These are phyloP conservation scores for Boechera retrofracta DNA, from an alignment of 345 rosid species.

Conservation along the genomic window DNA sequence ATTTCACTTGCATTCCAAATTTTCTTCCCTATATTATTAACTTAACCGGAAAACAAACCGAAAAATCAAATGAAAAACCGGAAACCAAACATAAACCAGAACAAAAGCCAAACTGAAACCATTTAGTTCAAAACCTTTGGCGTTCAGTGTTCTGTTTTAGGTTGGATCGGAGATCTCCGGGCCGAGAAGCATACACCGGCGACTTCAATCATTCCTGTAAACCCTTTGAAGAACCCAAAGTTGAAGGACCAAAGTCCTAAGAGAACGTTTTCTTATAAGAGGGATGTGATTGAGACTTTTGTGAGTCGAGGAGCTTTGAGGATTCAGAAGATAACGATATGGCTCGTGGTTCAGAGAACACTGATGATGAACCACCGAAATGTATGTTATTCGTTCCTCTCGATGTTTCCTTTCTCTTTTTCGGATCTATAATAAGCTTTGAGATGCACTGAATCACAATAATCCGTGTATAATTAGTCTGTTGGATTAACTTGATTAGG, in stretches of 20 bases:
- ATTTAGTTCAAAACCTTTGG: not conserved
- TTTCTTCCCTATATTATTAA: not conserved
- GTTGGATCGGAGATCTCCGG: constrained; percentile 17
- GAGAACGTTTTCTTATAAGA: constrained; percentile 47
- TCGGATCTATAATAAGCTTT: not conserved
- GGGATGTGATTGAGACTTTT: constrained; percentile 48
- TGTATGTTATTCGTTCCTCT: constrained; percentile 56
- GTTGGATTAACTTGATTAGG: not conserved
- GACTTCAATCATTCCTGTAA: constrained; percentile 15
- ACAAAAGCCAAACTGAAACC: not conserved
- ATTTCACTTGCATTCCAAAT: not conserved
- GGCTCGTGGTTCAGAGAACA: constrained; percentile 44
- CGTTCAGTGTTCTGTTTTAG: not conserved
- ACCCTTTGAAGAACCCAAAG: constrained; percentile 48
- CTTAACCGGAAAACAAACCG: constrained; percentile 20
- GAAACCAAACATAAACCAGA: not conserved
- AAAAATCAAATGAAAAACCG: not conserved
- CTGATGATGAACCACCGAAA: constrained; percentile 40
- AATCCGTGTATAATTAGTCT: not conserved
- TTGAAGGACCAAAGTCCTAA: constrained; percentile 58
- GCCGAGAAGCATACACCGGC: constrained; percentile 26
- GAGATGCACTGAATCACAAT: not conserved
- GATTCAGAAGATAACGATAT: constrained; percentile 52
- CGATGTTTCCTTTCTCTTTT: not conserved
- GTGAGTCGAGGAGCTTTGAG: constrained; percentile 29